phyloP scores from a whole-genome alignment of 2,329 filamentous ascomycete genomes.

The Ilyonectria mors-panacis region DNA sequence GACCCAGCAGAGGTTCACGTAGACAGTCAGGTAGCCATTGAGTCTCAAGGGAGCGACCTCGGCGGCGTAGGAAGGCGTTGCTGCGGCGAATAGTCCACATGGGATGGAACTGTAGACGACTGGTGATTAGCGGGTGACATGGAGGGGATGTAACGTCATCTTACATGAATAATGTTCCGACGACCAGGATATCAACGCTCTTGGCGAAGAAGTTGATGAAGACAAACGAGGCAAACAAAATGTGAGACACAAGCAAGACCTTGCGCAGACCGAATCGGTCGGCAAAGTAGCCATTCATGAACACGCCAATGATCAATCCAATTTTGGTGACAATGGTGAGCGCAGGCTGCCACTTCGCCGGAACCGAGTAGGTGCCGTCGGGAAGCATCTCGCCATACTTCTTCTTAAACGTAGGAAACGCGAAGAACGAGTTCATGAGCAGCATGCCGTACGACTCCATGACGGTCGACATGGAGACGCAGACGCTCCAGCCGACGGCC shows the following conservation, averaged over 20 bases:
- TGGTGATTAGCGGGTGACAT: not conserved
- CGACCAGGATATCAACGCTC: constrained; percentile 23
- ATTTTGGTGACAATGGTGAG: constrained; percentile 32
- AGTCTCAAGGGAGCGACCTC: constrained; percentile 21
- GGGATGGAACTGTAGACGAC: constrained; percentile 43
- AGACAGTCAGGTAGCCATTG: constrained; percentile 45
- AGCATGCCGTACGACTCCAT: constrained; percentile 44
- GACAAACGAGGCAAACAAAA: constrained; percentile 44
- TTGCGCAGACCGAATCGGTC: constrained; percentile 53
- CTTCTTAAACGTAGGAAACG: constrained; percentile 35
- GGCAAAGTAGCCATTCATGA: constrained; percentile 35
- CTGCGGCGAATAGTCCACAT: constrained; percentile 20
- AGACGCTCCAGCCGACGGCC: constrained; percentile 39
- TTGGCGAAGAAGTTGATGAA: constrained; percentile 43
- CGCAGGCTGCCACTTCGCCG: constrained; percentile 40
- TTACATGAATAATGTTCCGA: constrained; percentile 19
- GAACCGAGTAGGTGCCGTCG: constrained; percentile 31
- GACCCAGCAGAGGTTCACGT: constrained; percentile 29
- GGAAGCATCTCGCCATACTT: constrained; percentile 37
- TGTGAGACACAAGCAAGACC: constrained; percentile 66
- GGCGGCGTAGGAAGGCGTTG: constrained; percentile 24
- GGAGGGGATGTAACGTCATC: not conserved
- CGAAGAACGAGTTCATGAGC: constrained; percentile 40
- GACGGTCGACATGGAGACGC: constrained; percentile 39
- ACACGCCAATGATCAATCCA: constrained; percentile 37